Evolutionary conservation across 169 alveolate genomes (phyloP), one percentile per base, ranked within the genome.

Genomic region (Babesia sp.): DNA sequence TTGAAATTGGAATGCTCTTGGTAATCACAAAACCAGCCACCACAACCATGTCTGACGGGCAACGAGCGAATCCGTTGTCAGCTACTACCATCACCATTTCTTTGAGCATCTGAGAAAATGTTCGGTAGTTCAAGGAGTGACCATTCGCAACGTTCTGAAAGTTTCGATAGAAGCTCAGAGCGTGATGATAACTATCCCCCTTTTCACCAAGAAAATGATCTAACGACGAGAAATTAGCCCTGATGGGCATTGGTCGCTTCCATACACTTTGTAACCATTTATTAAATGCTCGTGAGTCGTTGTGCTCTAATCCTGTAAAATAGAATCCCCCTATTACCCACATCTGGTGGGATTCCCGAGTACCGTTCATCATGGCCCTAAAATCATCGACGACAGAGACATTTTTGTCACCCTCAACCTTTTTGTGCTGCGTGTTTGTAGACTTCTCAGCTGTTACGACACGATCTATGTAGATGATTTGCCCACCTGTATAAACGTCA

Each of bases 211-310:
- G 36, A 44, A 81, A 64, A 29, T 56, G 70, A 1, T 69, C 70
- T 1, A 81, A 57, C 34, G 61, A 51, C 18, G 67, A 5, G 20
- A 81, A 81, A 28, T 37, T 61, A n/a, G 71, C 77, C 4, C 71
- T 24, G 42, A 81, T 81, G 11, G 89, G 85, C 89, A 81, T 81
- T 0, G 89, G 85, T 11, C 84, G 64, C 20, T 24, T 20, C 12
- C 53, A 26, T 12, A 81, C 53, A 29, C 57, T 64, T 29, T 58
- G 28, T n/a, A 66, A 42, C 89, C 89, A 81, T 8, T 7, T 11
- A 4, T 67, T 37, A 36, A 71, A 72, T 28, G 69, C 57, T 3
- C 34, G 18, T 1, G 34, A 18, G 31, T 60, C 56, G 34, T 67
- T 76, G 14, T 18, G 31, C 70, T 79, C 87, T 33, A 79, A 36